Base-by-base conservation (phyloP, 2,329 filamentous ascomycete genomes). In the Xylaria sp. region DNA sequence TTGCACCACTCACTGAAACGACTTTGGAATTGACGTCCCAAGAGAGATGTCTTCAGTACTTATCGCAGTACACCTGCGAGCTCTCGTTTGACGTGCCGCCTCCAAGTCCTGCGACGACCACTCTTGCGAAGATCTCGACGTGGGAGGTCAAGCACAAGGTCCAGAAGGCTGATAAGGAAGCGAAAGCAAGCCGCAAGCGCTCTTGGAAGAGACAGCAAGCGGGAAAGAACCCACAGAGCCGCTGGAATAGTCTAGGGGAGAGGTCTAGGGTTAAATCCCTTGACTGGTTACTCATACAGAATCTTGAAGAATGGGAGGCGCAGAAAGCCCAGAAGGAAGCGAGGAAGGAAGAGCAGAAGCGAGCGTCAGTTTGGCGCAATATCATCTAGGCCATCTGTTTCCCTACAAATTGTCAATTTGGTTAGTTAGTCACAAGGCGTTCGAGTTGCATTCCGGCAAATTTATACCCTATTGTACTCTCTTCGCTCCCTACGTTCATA, bases 101-200 rank as follows among this genome's bases (percentile, higher is more conserved):
- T 35, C 60, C 58, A 3, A 63, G 46, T 21, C 31, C 43, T 10
- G 67, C 63, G 48, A 69, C 63, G n/a, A 66, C 59, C 4, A 46
- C 63, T 29, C 65, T 74, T 41, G 68, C 63, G 2, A 69, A 67
- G 49, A 54, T 73, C 43, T 69, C 70, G n/a, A 67, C 68, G 23
- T 69, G 63, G 60, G 64, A 71, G 54, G 68, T 74, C 25, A 65
- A 58, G 47, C 58, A 66, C n/a, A 68, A 67, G 55, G 57, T 70
- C n/a, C 35, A n/a, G 3, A 61, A 62, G 46, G 62, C 64, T 1
- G 65, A 71, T 15, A 59, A 60, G 46, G 41, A 65, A 19, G 65
- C 64, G 4, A 65, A 46, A 23, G 62, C 41, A 25, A 63, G 57
- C 29, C 67, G 72, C 5, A 68, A 71, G 46, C 68, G 67, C 27